Conservation (phyloP, 2,329 filamentous ascomycete genomes). For the Huntiella abstrusa region DNA sequence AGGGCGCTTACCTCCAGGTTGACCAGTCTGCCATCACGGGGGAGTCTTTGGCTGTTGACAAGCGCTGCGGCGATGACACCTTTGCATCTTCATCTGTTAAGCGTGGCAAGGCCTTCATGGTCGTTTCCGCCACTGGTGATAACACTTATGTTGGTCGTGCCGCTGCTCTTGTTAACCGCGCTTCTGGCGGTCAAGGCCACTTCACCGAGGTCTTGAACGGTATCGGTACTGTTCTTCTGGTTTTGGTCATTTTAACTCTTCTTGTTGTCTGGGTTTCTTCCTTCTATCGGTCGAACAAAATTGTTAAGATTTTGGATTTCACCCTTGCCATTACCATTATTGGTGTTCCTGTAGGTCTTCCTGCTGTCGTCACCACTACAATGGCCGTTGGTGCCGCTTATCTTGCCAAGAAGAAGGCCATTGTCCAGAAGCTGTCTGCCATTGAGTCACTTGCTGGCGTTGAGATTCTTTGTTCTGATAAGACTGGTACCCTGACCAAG, state of each 20-base stretch:
- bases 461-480: conserved; percentile 86
- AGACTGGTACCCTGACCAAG: conserved; percentile 84
- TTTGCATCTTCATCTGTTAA: conserved; percentile 80
- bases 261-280: conserved; percentile 74
- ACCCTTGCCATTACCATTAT: conserved; percentile 81
- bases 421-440: conserved; percentile 80
- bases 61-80: conserved; percentile 62
- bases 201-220: conserved; percentile 83
- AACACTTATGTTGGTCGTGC: conserved; percentile 80
- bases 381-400: conserved; percentile 89
- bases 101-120: conserved; percentile 69
- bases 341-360: conserved; percentile 82
- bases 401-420: conserved; percentile 80
- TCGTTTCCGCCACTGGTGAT: conserved; percentile 72
- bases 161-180: conserved; percentile 66
- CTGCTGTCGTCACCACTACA: conserved; percentile 81
- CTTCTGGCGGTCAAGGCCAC: conserved; percentile 56
- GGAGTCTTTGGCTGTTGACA: conserved; percentile 81
- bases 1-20: conserved; percentile 70
- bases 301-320: conserved; percentile 62
- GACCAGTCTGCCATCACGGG: conserved; percentile 86
- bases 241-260: conserved; percentile 64
- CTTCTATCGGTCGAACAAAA: conserved; percentile 72
- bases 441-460: conserved; percentile 87
- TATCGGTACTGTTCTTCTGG: conserved; percentile 61